These are phyloP conservation scores for Scleromitrula shiraiana DNA, from an alignment of 2,329 filamentous ascomycete species.

Conservation along the genomic window DNA sequence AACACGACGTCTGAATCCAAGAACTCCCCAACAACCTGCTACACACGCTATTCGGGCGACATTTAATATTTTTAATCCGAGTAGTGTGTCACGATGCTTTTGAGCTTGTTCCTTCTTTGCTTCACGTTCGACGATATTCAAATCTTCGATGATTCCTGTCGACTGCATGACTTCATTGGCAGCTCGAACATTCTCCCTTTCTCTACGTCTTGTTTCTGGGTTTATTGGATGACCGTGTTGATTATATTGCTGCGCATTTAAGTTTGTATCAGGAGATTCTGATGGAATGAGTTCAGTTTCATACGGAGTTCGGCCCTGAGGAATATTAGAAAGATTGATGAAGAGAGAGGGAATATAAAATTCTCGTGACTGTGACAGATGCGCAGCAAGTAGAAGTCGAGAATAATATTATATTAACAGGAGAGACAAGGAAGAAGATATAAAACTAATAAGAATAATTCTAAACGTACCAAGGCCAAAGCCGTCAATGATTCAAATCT, in stretches of 20 bases:
- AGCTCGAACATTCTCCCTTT: slow-evolving; percentile 28
- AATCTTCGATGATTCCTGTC: slow-evolving; percentile 30
- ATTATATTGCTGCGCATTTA: slow-evolving; percentile 25
- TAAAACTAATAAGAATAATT: no score
- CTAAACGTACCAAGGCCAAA: slow-evolving; percentile 23
- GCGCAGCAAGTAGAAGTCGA: no score
- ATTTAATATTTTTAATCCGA: slow-evolving; percentile 26
- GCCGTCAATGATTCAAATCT: slow-evolving; percentile 23
- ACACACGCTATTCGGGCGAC: slow-evolving; percentile 21
- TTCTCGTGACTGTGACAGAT: neutral
- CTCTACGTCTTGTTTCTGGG: slow-evolving; percentile 26
- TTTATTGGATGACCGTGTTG: slow-evolving; percentile 28
- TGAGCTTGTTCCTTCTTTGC: slow-evolving; percentile 13
- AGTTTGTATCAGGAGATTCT: slow-evolving; percentile 8
- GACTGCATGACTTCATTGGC: slow-evolving; percentile 32
- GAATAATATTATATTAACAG: neutral
- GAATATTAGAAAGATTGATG: neutral
- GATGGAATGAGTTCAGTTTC: slow-evolving; percentile 26
- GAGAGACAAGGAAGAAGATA: neutral
- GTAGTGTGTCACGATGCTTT: slow-evolving; percentile 23
- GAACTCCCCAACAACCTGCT: slow-evolving; percentile 29
- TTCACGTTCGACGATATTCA: slow-evolving; percentile 20
- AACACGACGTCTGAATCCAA: slow-evolving; percentile 27
- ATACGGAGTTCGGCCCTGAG: slow-evolving; percentile 29
- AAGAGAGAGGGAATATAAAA: neutral